Evolutionary conservation across 768 basidiomycete species (phyloP), one percentile per base, ranked within the genome.

Genomic region (Gymnopilus junonius): DNA sequence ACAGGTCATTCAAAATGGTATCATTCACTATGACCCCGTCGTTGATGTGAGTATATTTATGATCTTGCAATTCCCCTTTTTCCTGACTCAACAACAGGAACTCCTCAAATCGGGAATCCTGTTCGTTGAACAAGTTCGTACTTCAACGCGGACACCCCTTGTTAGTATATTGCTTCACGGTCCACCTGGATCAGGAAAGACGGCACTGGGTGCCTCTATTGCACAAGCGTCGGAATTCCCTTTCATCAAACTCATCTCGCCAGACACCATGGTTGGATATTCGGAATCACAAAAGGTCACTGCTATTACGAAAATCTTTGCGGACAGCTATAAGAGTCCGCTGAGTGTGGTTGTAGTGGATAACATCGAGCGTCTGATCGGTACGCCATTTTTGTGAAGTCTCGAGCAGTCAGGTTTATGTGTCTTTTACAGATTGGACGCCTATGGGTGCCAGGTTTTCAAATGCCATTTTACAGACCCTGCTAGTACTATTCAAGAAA

Each of bases 361-460:
- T 72, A 95, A 89, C 67, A 83, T 99, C 62, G 97, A 99, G 76
- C 86, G 97, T 35, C 78, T 99, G 59, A 82, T 99, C 54, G 96
- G 95, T 95, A 46, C 63, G 89, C 73, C 27, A 1, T 29, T 35
- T 21, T 21, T 0, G 15, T 45, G 35, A 54, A 17, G 37, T n/a
- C 1, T 25, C 48, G 54, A 20, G 8, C 6, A 32, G 39, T 4
- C 53, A 50, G 11, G 54, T 12, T 58, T 55, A 53, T 11, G 50
- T 40, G 17, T 55, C 50, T n/a, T 39, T 27, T 31, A 12, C 63
- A 95, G 97, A 99, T 67, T 99, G 95, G 92, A 95, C 94, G 6
- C 94, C 96, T 3, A 90, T 99, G 77, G 97, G 97, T 2, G 93
- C 91, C n/a, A 84, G 95, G 51, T 99, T 98, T 79, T 98, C 97